Evolutionary conservation across 768 basidiomycete genomes (phyloP).

Genomic region (Mycena rebaudengoi): DNA sequence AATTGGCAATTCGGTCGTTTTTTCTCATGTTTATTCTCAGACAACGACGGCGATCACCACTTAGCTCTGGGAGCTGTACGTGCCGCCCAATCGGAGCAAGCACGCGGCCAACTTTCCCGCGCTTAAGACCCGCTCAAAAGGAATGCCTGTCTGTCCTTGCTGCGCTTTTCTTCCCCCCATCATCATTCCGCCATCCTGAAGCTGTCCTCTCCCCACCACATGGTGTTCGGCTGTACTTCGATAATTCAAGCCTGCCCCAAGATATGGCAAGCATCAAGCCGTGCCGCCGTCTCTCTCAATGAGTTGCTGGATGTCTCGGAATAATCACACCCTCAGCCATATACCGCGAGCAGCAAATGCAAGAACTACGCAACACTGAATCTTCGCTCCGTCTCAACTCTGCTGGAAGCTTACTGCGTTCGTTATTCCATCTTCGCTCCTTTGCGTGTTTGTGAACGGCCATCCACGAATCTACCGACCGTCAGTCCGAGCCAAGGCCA

Average conservation of each 20-base stretch:
- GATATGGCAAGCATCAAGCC: background rate
- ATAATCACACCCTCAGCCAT: background rate
- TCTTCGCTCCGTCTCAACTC: background rate
- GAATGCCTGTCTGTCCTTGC: constrained; percentile 1
- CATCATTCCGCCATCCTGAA: no score
- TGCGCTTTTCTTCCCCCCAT: background rate
- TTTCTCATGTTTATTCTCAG: background rate
- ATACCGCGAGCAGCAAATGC: background rate
- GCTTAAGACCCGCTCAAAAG: background rate
- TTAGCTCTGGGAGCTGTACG: constrained; percentile 5
- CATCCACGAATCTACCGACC: background rate
- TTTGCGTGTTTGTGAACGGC: background rate
- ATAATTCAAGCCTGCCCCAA: no score
- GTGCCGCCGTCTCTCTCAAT: background rate
- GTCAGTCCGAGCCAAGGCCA: background rate
- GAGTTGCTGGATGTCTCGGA: background rate
- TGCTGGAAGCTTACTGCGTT: background rate
- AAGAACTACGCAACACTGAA: background rate
- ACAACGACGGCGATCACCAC: background rate
- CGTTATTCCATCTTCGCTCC: background rate
- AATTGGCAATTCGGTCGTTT: background rate
- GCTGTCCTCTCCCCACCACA: no score
- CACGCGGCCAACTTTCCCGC: constrained; percentile 2
- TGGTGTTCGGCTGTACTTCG: no score
- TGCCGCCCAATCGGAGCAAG: constrained; percentile 3